Base-by-base conservation (phyloP, 2,329 filamentous ascomycete genomes). In the Ceratocystis smalleyi region DNA sequence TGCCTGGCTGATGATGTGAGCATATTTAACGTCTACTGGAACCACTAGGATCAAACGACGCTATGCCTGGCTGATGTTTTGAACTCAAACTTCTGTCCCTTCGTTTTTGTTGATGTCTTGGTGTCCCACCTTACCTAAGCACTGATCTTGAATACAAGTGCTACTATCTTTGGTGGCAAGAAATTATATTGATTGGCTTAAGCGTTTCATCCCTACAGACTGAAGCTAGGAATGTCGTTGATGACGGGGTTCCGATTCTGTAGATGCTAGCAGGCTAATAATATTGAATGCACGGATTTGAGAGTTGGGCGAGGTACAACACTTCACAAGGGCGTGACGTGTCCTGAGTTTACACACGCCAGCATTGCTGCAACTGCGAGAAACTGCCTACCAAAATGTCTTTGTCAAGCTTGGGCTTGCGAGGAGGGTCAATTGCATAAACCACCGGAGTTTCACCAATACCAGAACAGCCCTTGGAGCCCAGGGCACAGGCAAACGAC, bases 341-440 rank as follows among this genome's bases (percentile, higher is more conserved):
- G 22, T 49, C 17, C 17, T 27, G 24, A 32, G 8, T 5, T 49
- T 15, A 65, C 12, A 32, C 63, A 54, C 59, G 19, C 55, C 63
- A 61, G 63, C 63, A 61, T 24, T 65, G 43, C 30, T 65, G n/a
- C 30, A 66, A 35, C 55, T 64, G 55, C 6, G 22, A 17, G 49
- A 55, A 66, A 7, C 35, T 66, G 27, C 65, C 60, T 15, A 65
- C 63, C 24, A 60, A 60, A n/a, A 67, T 45, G 24, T 67, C 65
- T 19, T 65, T 67, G 49, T 63, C 43, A 19, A 65, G 35, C 15
- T 24, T 32, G 5, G 49, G 49, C 49, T 69, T 54, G 19, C 64
- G 27, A 62, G 65, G 60, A 64, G 66, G 63, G 24, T 67, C 17
- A 68, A 69, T 59, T 47, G 68, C 43, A 59, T 66, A 32, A 51